Conservation (phyloP, 768 basidiomycete species). For the Termitomyces sp. region DNA sequence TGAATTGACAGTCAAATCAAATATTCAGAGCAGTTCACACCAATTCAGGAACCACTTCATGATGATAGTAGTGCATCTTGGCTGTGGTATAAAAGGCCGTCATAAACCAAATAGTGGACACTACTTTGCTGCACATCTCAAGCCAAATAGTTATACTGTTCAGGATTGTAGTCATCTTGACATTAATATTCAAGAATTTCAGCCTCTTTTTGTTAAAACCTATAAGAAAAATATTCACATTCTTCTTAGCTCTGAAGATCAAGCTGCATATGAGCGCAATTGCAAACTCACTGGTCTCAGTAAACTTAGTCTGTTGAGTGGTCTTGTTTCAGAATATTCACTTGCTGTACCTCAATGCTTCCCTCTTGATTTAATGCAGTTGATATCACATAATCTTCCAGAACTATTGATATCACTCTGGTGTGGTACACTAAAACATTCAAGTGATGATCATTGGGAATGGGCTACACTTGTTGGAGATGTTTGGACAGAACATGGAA, state of each 20-base stretch:
- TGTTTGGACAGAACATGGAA: constrained; percentile 3
- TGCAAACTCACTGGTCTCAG: neutral
- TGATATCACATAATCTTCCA: no score
- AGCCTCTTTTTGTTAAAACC: neutral
- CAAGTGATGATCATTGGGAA: neutral
- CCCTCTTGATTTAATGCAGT: no score
- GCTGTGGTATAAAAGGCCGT: neutral
- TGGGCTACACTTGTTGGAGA: neutral
- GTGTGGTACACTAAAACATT: neutral
- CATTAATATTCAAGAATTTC: no score
- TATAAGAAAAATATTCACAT: neutral
- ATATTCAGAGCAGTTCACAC: no score
- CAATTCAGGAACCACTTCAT: no score
- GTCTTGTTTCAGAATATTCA: neutral
- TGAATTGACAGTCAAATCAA: no score
- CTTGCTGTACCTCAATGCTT: no score
- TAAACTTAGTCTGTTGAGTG: constrained; percentile 1
- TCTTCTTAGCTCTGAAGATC: neutral
- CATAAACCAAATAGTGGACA: no score
- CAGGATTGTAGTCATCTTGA: no score
- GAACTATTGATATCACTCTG: neutral
- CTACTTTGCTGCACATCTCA: no score
- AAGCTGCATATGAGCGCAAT: neutral
- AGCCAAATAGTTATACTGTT: no score
- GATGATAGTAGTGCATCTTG: neutral